A percentile compares a stretch with the other conserved stretches of the same genome.
Evolutionary conservation across 495 filamentous ascomycete species (phyloP).

Genomic region (Hypoxylon perforatum): DNA sequence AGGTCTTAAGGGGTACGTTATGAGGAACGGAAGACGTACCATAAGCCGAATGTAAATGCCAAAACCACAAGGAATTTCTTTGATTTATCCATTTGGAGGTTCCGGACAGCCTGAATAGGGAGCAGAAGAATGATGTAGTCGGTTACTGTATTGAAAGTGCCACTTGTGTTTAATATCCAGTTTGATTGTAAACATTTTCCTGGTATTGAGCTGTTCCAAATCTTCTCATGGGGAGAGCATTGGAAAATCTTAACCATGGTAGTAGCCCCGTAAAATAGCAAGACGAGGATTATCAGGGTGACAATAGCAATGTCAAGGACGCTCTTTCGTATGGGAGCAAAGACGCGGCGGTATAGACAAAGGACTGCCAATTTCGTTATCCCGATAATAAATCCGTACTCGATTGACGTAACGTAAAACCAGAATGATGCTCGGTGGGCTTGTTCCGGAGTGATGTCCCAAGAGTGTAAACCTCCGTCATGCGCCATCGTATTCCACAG

Average conservation of each 20-base stretch:
- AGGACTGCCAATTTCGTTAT: conserved; percentile 55
- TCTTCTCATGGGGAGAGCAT: conserved; percentile 6
- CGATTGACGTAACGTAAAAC: conserved; percentile 49
- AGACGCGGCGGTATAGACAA: conserved; percentile 51
- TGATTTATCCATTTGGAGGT: conserved; percentile 6
- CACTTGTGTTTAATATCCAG: conserved; percentile 14
- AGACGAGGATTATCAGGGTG: conserved; percentile 45
- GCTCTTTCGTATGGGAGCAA: conserved; percentile 44
- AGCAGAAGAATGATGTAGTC: conserved; percentile 21
- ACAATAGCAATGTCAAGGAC: conserved; percentile 46
- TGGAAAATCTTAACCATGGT: conserved; percentile 5
- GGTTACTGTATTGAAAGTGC: conserved; percentile 17
- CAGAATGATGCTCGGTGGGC: conserved; percentile 39
- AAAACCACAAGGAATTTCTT: conserved; percentile 16
- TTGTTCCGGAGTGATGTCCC: conserved; percentile 45
- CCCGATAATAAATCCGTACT: conserved; percentile 49
- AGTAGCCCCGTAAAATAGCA: not conserved
- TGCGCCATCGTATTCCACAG: conserved; percentile 38
- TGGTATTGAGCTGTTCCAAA: not conserved
- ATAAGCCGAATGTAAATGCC: conserved; percentile 32
- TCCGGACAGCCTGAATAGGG: conserved; percentile 22
- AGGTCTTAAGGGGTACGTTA: not conserved
- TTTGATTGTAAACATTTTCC: not conserved
- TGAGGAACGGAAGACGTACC: conserved; percentile 10
- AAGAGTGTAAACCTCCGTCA: conserved; percentile 48